Base-by-base conservation (phyloP, 129 eudicot genomes). In the Flaveria brownii region DNA sequence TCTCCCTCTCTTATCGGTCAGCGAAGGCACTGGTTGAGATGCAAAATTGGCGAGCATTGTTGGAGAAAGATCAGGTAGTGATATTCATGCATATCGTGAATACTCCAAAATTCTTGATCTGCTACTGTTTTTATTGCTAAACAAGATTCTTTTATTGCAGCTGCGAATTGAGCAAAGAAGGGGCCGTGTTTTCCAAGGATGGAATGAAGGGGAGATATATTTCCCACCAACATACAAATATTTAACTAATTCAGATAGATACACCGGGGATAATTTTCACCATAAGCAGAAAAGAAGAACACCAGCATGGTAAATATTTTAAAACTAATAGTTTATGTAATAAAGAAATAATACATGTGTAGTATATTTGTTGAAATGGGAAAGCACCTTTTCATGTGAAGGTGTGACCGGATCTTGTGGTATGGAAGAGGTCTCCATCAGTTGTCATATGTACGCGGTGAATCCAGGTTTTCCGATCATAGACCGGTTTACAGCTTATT, bases 141-240 rank as follows among this genome's bases (percentile, higher is more conserved):
- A 52, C 75, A 33, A 26, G 13, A 6, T 2, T 14, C 36, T 73
- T 70, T 83, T 2, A 77, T 60, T 60, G 66, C 93, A 94, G 98
- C 85, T 94, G 62, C 81, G 97, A 60, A 84, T 87, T 66, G 97
- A 94, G 79, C 98, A 94, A 85, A 86, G 94, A 71, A 85, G 91
- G 42, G 97, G 98, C 0, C 97, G 92, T 1, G 96, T 87, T 10
- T 91, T 94, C 82, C 83, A 83, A 59, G 93, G 91, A 36, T 91
- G 97, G 97, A 88, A 74, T 50, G 97, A 94, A 83, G 98, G 98
- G 77, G 86, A 87, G 84, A 94, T 94, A 81, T 91, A 91, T 79
- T 94, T 94, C 73, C 97, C 98, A n/a, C 98, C 98, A 43, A 94
- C 98, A 33, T 94, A 94, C 82, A 94, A 91, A 70, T 94, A 94